These are phyloP conservation scores for Chlorella sp. DNA, from an alignment of 139 green algal genomes.

Conservation along the genomic window DNA sequence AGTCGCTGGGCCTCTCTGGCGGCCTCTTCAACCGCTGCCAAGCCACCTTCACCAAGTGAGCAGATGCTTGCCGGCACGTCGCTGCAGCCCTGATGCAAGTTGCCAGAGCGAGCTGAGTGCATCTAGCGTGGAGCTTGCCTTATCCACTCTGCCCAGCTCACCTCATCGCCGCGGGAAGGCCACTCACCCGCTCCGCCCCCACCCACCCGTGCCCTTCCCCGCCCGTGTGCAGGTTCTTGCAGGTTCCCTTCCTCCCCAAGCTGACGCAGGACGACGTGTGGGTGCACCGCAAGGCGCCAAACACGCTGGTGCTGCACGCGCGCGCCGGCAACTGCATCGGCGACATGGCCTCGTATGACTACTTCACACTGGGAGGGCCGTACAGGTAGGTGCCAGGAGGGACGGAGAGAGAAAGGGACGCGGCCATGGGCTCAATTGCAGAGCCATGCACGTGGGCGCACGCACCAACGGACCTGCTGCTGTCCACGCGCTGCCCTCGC, in stretches of 20 bases:
- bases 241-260: slow-evolving; percentile 46
- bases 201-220: neutral
- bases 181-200: too few species aligned
- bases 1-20: slow-evolving; percentile 26
- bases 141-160: too few species aligned
- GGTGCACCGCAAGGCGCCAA: slow-evolving; percentile 46
- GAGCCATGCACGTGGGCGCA: too few species aligned
- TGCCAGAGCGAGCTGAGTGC: too few species aligned
- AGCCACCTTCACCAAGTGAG: slow-evolving; percentile 32
- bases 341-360: slow-evolving; percentile 90
- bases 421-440: too few species aligned
- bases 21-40: slow-evolving; percentile 48
- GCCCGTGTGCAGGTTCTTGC: slow-evolving; percentile 30
- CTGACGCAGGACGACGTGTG: slow-evolving; percentile 45
- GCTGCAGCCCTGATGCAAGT: too few species aligned
- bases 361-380: slow-evolving; percentile 89
- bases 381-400: slow-evolving; percentile 83
- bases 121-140: too few species aligned
- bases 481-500: neutral
- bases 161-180: too few species aligned
- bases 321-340: slow-evolving; percentile 64
- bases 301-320: slow-evolving; percentile 75
- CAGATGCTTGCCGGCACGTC: too few species aligned
- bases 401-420: too few species aligned
- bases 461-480: too few species aligned